Base-by-base conservation (phyloP, 129 eudicot genomes). In the Lonicera japonica region DNA sequence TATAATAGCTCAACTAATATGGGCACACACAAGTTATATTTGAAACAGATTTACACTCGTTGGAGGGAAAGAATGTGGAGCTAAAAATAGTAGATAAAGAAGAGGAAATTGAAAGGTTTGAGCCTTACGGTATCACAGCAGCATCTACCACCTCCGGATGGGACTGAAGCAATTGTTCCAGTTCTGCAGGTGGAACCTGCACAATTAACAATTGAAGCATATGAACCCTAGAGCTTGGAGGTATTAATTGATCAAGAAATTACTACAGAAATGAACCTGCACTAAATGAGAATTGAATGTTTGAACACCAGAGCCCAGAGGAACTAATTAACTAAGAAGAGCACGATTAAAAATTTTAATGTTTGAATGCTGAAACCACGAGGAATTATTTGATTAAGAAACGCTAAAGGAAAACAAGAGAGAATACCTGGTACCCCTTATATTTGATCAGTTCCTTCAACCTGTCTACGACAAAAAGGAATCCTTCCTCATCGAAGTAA, bases 131-230 rank as follows among this genome's bases (percentile, higher is more conserved):
- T 18, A 77, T 68, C 5, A 77, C 82, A 48, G 78, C 78, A 13
- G 78, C 78, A 72, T 77, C 82, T 20, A 57, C 59, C 41, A 77
- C 63, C 22, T 72, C 78, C 18, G 82, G 71, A 20, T 67, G 74
- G 11, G 82, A 56, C 54, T 52, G 77, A 22, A 67, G 74, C 58
- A 71, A 39, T 8, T 66, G 61, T 54, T 77, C 82, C 29, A 77
- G 54, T 63, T 77, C 78, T n/a, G 67, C 77, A n/a, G 82, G 82
- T 19, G 78, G 43, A n/a, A 77, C 78, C 82, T 77, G 34, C 36
- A 70, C 23, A 39, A 22, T 43, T 10, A 10, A 43, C 50, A 10
- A 43, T 29, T 29, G 36, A 29, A 29, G 6, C 6, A 29, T 29
- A 29, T 29, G 36, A 29, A 29, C 2, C 2, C 2, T 29, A 29